A percentile compares a stretch with the other conserved stretches of the same genome.
phyloP scores from a whole-genome alignment of 352 stramenopile genomes.

The Thalassiosira hispida region DNA sequence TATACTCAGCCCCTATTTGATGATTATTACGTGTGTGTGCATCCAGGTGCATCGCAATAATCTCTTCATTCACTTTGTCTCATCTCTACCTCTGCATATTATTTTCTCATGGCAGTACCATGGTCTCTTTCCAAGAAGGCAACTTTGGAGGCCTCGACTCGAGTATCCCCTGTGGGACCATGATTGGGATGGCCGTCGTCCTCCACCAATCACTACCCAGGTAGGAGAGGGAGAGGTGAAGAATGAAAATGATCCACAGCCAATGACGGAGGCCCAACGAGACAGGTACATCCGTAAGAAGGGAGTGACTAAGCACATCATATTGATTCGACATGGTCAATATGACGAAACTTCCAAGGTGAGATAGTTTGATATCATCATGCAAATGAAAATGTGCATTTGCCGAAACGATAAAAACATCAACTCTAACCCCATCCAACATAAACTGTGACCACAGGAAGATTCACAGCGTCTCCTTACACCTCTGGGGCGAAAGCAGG shows the following conservation, averaged over 20 bases:
- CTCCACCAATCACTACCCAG: conserved; percentile 11
- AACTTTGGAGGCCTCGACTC: conserved; percentile 74
- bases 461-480: conserved; percentile 83
- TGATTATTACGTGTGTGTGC: too few species aligned
- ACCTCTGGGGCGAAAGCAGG: conserved; percentile 79
- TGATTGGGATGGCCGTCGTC: conserved; percentile 79
- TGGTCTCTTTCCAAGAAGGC: conserved; percentile 72
- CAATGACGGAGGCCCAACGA: conserved; percentile 45
- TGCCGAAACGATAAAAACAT: conserved; percentile 5
- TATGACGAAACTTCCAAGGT: conserved; percentile 81
- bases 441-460: conserved; percentile 39
- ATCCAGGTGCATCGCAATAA: not conserved
- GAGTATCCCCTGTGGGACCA: conserved; percentile 83
- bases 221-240: not conserved
- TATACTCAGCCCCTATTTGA: too few species aligned
- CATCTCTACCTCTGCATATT: not conserved
- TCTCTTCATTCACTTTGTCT: not conserved
- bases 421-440: conserved; percentile 12
- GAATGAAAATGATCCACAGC: conserved; percentile 11
- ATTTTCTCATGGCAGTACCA: conserved; percentile 35
- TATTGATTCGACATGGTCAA: conserved; percentile 86
- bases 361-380: conserved; percentile 5
- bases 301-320: conserved; percentile 83
- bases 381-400: not conserved
- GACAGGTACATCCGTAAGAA: conserved; percentile 70